Percentiles rank a stretch among this genome's conserved stretches.
Evolutionary conservation across 805 yeast genomes (phyloP).

Genomic region (Starmerella potacharoeniae): DNA sequence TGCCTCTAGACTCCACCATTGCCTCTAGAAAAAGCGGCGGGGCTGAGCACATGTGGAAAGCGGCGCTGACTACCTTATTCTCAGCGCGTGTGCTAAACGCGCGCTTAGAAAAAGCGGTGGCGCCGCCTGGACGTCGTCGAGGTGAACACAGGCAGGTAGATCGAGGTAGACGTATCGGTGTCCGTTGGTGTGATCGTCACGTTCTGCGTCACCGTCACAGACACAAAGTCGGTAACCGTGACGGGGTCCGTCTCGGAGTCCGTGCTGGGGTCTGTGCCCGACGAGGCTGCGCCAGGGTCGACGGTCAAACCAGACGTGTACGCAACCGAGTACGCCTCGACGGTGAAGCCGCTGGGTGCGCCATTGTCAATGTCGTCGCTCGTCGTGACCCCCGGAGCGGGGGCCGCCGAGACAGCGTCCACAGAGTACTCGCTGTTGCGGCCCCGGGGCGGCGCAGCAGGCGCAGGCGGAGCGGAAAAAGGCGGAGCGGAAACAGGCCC

Average conservation of each 20-base stretch:
- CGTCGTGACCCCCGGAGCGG: no score
- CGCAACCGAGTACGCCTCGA: not conserved
- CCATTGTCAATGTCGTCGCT: not conserved
- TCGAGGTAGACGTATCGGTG: not conserved
- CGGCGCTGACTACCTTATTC: not conserved
- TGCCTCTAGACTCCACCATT: no score
- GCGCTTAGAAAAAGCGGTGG: not conserved
- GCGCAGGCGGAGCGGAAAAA: no score
- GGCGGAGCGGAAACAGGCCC: no score
- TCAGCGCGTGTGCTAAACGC: not conserved
- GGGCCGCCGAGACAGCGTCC: no score
- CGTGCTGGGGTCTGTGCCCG: not conserved
- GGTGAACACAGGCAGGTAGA: not conserved
- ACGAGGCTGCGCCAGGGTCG: not conserved
- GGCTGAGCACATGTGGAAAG: no score
- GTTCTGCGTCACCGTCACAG: slow-evolving; percentile 4
- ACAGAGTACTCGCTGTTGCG: no score
- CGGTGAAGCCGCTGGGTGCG: not conserved
- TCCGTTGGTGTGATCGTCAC: not conserved
- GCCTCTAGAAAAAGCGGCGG: no score
- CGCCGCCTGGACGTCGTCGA: not conserved
- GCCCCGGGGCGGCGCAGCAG: no score
- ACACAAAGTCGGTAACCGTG: not conserved
- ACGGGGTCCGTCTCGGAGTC: not conserved
- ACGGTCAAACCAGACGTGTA: not conserved